phyloP scores from a whole-genome alignment of 192 early-diverging fungal species.

The Entophlyctis luteolus region DNA sequence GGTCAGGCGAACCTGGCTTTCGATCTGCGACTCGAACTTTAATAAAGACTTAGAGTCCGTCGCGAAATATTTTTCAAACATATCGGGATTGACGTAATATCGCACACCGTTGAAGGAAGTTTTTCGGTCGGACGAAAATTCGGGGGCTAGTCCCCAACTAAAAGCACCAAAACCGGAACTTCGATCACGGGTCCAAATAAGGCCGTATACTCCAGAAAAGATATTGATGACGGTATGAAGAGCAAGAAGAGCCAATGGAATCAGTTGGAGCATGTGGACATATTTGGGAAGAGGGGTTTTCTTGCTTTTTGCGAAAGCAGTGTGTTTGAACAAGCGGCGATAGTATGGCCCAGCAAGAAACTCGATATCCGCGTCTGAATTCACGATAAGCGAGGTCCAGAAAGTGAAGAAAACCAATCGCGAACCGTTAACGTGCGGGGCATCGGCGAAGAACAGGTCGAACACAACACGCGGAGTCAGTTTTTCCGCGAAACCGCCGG shows the following conservation, averaged over 20 bases:
- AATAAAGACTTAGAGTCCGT: background rate
- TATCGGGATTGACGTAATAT: slow-evolving; percentile 50
- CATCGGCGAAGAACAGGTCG: slow-evolving; percentile 82
- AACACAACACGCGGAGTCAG: slow-evolving; percentile 66
- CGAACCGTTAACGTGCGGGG: slow-evolving; percentile 53
- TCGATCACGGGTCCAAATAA: background rate
- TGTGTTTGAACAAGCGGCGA: slow-evolving; percentile 24
- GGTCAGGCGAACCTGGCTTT: slow-evolving; percentile 1
- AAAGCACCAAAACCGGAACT: slow-evolving; percentile 6
- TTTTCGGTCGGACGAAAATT: slow-evolving; percentile 42
- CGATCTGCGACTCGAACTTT: background rate
- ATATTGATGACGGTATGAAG: slow-evolving; percentile 54
- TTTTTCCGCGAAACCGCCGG: slow-evolving; percentile 10
- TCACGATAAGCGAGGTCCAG: background rate
- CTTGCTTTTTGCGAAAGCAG: slow-evolving; percentile 17
- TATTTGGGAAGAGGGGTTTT: background rate
- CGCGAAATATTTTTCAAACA: background rate
- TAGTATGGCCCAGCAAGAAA: slow-evolving; percentile 43
- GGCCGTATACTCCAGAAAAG: background rate
- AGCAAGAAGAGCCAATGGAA: slow-evolving; percentile 67
- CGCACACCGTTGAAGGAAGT: slow-evolving; percentile 55
- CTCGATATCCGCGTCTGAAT: background rate
- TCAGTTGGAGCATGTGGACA: slow-evolving; percentile 57
- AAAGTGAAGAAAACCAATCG: background rate
- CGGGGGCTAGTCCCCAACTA: background rate